These are phyloP conservation scores for Trichodelitschia bisporula DNA, from an alignment of 495 filamentous ascomycete species.

Conservation along the genomic window DNA sequence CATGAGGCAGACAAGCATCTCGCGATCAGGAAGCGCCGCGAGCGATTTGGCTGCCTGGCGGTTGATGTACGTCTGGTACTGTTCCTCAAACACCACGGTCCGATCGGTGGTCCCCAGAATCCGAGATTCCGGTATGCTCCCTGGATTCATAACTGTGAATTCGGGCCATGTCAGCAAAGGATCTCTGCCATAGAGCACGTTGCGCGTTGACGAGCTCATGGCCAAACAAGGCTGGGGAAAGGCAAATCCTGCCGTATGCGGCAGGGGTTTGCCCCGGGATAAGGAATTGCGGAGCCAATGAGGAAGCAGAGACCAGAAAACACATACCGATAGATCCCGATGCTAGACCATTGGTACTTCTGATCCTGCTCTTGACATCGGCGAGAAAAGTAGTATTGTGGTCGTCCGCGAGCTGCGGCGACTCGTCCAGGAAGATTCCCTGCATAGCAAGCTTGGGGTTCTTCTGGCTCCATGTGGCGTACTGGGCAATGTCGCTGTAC, in stretches of 20 bases:
- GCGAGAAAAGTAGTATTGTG: neutral
- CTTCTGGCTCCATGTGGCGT: constrained; percentile 4
- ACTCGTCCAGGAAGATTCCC: constrained; percentile 11
- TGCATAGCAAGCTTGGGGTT: constrained; percentile 6
- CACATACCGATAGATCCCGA: neutral
- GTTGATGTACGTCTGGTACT: neutral
- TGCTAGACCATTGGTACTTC: neutral
- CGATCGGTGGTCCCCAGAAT: neutral
- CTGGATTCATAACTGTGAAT: neutral
- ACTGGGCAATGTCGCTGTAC: constrained; percentile 6
- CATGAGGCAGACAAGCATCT: no score
- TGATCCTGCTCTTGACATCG: neutral
- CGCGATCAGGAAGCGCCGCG: no score
- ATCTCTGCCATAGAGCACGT: neutral
- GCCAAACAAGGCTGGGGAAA: neutral
- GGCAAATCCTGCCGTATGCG: neutral
- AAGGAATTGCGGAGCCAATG: no score
- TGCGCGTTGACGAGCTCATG: neutral
- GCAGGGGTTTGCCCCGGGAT: no score
- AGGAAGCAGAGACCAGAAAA: neutral
- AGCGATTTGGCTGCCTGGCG: no score
- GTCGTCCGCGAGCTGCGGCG: neutral
- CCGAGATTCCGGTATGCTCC: neutral
- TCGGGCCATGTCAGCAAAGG: neutral
- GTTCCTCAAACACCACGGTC: constrained; percentile 1